A percentile compares a stretch with the other conserved stretches of the same genome.
Evolutionary conservation across 805 yeast genomes (phyloP).

Genomic region (Candida silvicultrix): DNA sequence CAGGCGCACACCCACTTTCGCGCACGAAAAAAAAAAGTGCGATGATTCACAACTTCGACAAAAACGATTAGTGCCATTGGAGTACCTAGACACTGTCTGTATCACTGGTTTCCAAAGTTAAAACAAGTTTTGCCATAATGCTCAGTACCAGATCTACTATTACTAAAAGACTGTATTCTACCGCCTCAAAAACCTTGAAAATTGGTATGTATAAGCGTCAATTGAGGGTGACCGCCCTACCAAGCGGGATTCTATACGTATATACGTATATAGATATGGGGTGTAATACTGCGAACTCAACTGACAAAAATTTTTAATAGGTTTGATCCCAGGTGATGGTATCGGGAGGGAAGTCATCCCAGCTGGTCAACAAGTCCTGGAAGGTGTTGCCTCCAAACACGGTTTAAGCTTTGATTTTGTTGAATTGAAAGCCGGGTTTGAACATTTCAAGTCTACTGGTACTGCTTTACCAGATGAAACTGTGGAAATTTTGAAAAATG

Average conservation of each 20-base stretch:
- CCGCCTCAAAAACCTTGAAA: slow-evolving; percentile 41
- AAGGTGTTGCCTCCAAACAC: slow-evolving; percentile 69
- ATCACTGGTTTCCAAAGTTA: too few species aligned
- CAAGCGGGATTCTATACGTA: too few species aligned
- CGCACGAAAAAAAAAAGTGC: too few species aligned
- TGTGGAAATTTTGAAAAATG: slow-evolving; percentile 62
- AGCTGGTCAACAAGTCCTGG: slow-evolving; percentile 85
- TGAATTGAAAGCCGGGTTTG: slow-evolving; percentile 90
- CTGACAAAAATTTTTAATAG: too few species aligned
- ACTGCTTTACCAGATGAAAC: slow-evolving; percentile 93
- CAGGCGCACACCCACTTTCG: too few species aligned
- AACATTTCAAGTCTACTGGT: slow-evolving; percentile 90
- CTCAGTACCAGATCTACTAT: slow-evolving; percentile 13
- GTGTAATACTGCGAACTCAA: too few species aligned
- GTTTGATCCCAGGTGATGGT: slow-evolving; percentile 96
- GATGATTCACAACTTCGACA: too few species aligned
- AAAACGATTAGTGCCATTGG: not conserved
- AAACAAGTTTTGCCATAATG: not conserved
- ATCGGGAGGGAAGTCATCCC: slow-evolving; percentile 98
- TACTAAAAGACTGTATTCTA: slow-evolving; percentile 17
- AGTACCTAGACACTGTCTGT: not conserved
- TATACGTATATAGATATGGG: too few species aligned
- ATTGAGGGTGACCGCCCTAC: too few species aligned
- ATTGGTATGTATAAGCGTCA: slow-evolving; percentile 42
- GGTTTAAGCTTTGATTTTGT: slow-evolving; percentile 82